Evolutionary conservation across 148 eudicot genomes (phyloP).

Genomic region (Suaeda aralocaspica): DNA sequence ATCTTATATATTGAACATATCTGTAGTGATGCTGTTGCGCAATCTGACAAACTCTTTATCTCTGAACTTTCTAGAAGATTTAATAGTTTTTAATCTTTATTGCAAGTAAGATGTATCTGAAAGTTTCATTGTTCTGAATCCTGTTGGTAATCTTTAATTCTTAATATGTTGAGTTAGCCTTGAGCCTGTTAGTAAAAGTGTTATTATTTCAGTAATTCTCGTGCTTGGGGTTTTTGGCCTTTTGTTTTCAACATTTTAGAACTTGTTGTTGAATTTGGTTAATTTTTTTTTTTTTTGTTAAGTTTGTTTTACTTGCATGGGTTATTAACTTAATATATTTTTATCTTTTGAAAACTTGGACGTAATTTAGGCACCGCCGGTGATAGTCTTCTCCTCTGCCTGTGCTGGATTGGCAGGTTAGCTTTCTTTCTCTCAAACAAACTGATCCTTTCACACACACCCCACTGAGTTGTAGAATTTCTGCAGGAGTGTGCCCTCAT

Average conservation of each 20-base stretch:
- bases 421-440: slow-evolving; percentile 10
- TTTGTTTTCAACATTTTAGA: neutral
- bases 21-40: neutral
- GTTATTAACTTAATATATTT: slow-evolving; percentile 1
- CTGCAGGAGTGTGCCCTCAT: neutral
- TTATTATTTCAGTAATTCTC: slow-evolving; percentile 1
- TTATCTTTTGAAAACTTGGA: slow-evolving; percentile 7
- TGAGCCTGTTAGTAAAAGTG: neutral
- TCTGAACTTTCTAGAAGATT: neutral
- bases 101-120: neutral
- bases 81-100: neutral
- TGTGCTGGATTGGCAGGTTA: slow-evolving; percentile 92
- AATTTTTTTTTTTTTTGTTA: neutral
- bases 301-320: neutral
- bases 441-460: neutral
- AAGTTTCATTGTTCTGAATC: neutral
- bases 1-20: neutral
- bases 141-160: neutral
- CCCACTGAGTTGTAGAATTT: too few species aligned
- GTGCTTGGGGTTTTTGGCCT: neutral
- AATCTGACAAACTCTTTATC: neutral
- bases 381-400: slow-evolving; percentile 87
- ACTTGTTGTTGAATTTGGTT: neutral
- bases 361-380: slow-evolving; percentile 69
- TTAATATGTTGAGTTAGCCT: neutral